Percentiles rank a stretch among this genome's conserved stretches.
These are phyloP conservation scores for Amanita molliuscula DNA, from an alignment of 768 basidiomycete genomes.

Conservation along the genomic window DNA sequence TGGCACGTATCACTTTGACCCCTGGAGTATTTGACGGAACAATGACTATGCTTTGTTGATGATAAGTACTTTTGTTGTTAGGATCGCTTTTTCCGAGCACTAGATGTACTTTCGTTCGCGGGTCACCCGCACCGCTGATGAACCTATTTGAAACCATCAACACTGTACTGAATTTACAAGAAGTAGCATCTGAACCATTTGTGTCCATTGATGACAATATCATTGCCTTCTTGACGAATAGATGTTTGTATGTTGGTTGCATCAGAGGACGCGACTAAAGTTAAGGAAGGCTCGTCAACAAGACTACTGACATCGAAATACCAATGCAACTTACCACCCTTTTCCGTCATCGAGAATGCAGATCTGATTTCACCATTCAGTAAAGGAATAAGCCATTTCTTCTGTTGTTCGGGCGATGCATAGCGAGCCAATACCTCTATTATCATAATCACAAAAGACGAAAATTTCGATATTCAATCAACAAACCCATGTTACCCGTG, in stretches of 20 bases:
- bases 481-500: conserved; percentile 94
- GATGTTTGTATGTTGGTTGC: conserved; percentile 92
- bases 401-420: conserved; percentile 84
- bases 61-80: conserved; percentile 60
- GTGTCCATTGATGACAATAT: conserved; percentile 91
- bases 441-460: not conserved
- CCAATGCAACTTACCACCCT: conserved; percentile 44
- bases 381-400: conserved; percentile 81
- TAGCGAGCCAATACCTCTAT: conserved; percentile 94
- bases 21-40: conserved; percentile 86
- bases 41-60: conserved; percentile 89
- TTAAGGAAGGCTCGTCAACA: not conserved
- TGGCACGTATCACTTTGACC: conserved; percentile 82
- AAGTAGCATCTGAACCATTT: conserved; percentile 58
- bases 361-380: conserved; percentile 90
- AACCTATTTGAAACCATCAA: not conserved
- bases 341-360: conserved; percentile 96
- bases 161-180: not conserved
- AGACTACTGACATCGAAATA: not conserved
- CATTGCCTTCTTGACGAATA: conserved; percentile 71
- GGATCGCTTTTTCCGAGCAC: conserved; percentile 95
- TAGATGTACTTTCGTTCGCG: conserved; percentile 79
- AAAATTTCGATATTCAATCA: not conserved
- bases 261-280: conserved; percentile 82
- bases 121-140: conserved; percentile 94